These are phyloP conservation scores for Aspergillus terreus DNA, from an alignment of 2,329 filamentous ascomycete species.

Conservation along the genomic window DNA sequence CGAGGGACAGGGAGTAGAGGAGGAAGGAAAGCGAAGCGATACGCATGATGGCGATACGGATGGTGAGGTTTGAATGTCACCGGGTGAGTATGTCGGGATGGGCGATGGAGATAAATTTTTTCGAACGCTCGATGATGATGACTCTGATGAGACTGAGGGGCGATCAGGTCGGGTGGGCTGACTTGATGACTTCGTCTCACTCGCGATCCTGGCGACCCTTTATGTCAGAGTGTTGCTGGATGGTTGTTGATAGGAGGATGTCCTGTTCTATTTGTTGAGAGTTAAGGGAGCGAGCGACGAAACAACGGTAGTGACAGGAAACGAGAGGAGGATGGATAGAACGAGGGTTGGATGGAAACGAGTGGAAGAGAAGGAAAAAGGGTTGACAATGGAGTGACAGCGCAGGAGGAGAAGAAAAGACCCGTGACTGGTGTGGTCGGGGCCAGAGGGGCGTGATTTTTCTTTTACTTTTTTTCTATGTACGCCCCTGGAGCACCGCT, in stretches of 20 bases:
- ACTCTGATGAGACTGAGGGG: neutral
- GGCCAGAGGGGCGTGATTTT: too few relatives aligned
- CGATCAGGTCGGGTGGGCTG: neutral
- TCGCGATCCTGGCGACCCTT: too few relatives aligned
- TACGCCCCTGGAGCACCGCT: neutral
- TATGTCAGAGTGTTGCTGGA: neutral
- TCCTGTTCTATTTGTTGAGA: neutral
- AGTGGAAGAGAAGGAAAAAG: neutral
- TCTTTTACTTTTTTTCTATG: too few relatives aligned
- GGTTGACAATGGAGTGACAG: too few relatives aligned
- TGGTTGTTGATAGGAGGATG: neutral
- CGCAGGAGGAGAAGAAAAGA: too few relatives aligned
- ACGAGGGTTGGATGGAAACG: neutral
- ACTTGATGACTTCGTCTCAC: too few relatives aligned
- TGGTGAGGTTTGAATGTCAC: neutral
- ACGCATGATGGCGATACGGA: conserved; percentile 24
- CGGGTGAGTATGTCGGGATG: neutral
- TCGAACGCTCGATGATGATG: neutral
- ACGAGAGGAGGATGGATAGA: neutral
- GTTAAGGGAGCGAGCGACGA: neutral
- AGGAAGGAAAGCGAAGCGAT: conserved; percentile 28
- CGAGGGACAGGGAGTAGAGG: conserved; percentile 31
- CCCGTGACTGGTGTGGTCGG: too few relatives aligned
- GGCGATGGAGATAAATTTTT: too few relatives aligned
- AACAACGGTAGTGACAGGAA: neutral